phyloP scores from a whole-genome alignment of 1,284 basidiomycete species.

The Leccinum subrobustum region DNA sequence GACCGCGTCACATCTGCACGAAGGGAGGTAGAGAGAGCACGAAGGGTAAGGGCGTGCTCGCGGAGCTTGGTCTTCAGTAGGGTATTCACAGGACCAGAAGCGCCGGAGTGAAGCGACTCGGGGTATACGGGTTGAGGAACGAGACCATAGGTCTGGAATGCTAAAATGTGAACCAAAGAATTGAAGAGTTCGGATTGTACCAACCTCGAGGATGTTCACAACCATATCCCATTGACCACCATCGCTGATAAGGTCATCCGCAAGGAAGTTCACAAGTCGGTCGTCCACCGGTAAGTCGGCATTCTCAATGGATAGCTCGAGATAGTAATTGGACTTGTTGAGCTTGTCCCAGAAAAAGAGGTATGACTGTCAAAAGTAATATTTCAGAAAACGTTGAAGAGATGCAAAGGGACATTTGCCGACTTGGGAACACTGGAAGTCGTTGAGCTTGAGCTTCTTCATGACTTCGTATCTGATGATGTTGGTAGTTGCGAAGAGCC shows the following conservation, averaged over 20 bases:
- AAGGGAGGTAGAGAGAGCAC: slow-evolving; percentile 56
- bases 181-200: slow-evolving; percentile 7
- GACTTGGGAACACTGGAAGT: slow-evolving; percentile 89
- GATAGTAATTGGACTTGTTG: slow-evolving; percentile 93
- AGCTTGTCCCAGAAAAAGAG: slow-evolving; percentile 95
- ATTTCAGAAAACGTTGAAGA: slow-evolving; percentile 11
- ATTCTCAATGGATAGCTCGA: slow-evolving; percentile 85
- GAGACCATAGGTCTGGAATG: slow-evolving; percentile 69
- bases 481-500: slow-evolving; percentile 92
- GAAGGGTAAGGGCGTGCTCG: slow-evolving; percentile 85
- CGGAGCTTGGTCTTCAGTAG: slow-evolving; percentile 89
- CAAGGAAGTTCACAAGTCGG: slow-evolving; percentile 77
- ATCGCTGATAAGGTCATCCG: slow-evolving; percentile 80
- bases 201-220: slow-evolving; percentile 76
- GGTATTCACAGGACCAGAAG: slow-evolving; percentile 71
- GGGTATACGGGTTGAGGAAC: slow-evolving; percentile 84
- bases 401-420: slow-evolving; percentile 16
- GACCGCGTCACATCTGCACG: slow-evolving; percentile 43
- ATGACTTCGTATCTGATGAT: slow-evolving; percentile 82
- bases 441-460: slow-evolving; percentile 81
- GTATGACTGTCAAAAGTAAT: slow-evolving; percentile 56
- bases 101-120: slow-evolving; percentile 82
- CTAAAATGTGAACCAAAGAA: not conserved
- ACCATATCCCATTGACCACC: slow-evolving; percentile 97
- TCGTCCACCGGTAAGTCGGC: slow-evolving; percentile 81